These are phyloP conservation scores for Amborella trichopoda DNA, from an alignment of 164 flowering plant genomes.

Conservation along the genomic window DNA sequence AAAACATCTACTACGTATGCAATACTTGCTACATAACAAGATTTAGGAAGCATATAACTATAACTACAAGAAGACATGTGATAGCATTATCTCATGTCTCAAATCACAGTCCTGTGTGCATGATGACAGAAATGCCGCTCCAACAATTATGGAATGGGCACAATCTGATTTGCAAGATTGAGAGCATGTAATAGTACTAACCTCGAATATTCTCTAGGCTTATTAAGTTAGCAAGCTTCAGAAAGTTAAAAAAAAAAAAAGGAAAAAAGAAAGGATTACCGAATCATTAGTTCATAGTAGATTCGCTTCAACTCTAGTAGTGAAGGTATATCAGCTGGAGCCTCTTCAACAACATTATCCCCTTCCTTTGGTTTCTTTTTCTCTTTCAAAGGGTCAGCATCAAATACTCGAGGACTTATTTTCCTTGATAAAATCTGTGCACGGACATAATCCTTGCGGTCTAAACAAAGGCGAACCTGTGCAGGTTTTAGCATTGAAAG, in stretches of 20 bases:
- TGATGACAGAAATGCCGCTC: no score
- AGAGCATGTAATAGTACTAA: no score
- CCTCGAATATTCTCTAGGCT: no score
- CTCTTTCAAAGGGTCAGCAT: constrained; percentile 68
- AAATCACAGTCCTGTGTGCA: no score
- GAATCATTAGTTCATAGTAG: constrained; percentile 81
- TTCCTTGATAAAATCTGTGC: constrained; percentile 93
- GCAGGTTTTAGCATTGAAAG: background rate
- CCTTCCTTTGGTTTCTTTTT: constrained; percentile 97
- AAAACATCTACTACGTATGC: no score
- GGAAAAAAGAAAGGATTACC: constrained; percentile 20
- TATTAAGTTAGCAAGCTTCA: no score
- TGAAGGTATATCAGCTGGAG: constrained; percentile 70
- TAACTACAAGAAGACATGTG: no score
- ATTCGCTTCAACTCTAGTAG: constrained; percentile 72
- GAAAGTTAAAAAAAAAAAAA: background rate
- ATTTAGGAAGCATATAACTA: no score
- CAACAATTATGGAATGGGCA: no score
- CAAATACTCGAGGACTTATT: constrained; percentile 88
- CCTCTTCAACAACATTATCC: constrained; percentile 76
- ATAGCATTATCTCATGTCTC: no score
- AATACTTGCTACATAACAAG: no score
- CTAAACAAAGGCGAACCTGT: constrained; percentile 90
- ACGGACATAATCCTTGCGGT: constrained; percentile 88
- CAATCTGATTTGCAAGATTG: no score